Evolutionary conservation across 805 yeast genomes (phyloP).

Genomic region (Saccharomycopsis oosterbeekiorum): DNA sequence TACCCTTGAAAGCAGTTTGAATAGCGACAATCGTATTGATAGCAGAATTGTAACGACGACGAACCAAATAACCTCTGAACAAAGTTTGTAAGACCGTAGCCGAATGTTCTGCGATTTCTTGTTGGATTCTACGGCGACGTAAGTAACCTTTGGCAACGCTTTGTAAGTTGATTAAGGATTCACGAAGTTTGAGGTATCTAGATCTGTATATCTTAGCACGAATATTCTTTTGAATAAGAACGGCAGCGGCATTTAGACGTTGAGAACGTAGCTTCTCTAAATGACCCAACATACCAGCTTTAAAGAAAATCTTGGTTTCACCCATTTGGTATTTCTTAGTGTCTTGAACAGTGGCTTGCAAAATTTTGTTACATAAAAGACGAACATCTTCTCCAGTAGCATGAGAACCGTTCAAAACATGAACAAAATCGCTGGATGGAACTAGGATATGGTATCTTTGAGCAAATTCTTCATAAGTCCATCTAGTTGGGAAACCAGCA

Average conservation of each 20-base stretch:
- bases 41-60: slow-evolving; percentile 28
- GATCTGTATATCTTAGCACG: slow-evolving; percentile 56
- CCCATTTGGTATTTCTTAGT: slow-evolving; percentile 77
- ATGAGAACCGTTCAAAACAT: slow-evolving; percentile 39
- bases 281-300: slow-evolving; percentile 93
- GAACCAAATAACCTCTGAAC: slow-evolving; percentile 43
- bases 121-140: slow-evolving; percentile 44
- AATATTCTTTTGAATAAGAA: slow-evolving; percentile 74
- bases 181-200: slow-evolving; percentile 43
- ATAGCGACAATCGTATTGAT: slow-evolving; percentile 29
- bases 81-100: slow-evolving; percentile 65
- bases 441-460: slow-evolving; percentile 78
- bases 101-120: slow-evolving; percentile 48
- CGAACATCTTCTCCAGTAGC: slow-evolving; percentile 48
- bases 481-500: slow-evolving; percentile 95
- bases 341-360: slow-evolving; percentile 55
- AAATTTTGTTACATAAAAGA: slow-evolving; percentile 58
- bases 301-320: slow-evolving; percentile 86
- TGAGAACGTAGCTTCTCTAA: slow-evolving; percentile 78
- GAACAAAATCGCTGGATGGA: slow-evolving; percentile 58
- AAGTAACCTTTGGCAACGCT: slow-evolving; percentile 52
- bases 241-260: slow-evolving; percentile 69
- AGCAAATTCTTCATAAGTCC: slow-evolving; percentile 91
- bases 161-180: slow-evolving; percentile 50
- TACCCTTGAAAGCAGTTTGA: slow-evolving; percentile 45